Percentiles rank a stretch among this genome's conserved stretches.
These are phyloP conservation scores for Pseudozyma pruni DNA, from an alignment of 1,284 basidiomycete species.

Conservation along the genomic window DNA sequence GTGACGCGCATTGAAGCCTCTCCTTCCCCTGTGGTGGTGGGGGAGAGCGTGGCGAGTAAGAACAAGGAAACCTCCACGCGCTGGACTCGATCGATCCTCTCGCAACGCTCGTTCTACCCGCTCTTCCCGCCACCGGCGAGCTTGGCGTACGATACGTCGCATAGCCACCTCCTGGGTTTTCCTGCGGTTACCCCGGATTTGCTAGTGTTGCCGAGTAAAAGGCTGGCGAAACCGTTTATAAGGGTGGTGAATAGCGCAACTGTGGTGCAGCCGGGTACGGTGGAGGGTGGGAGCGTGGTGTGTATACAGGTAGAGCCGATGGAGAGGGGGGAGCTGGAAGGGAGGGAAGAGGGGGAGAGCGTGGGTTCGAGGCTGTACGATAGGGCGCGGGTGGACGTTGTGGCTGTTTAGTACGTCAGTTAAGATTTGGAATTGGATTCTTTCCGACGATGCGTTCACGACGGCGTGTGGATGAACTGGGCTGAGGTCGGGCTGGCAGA, in stretches of 20 bases:
- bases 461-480: too few relatives aligned
- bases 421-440: too few relatives aligned
- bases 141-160: constrained; percentile 55
- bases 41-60: constrained; percentile 62
- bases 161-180: constrained; percentile 51
- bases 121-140: constrained; percentile 84
- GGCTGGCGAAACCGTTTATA: constrained; percentile 39
- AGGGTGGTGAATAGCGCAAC: constrained; percentile 76
- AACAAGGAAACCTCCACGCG: constrained; percentile 38
- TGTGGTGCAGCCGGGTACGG: constrained; percentile 75
- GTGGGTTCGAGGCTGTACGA: constrained; percentile 36
- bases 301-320: constrained; percentile 30
- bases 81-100: constrained; percentile 76
- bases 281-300: constrained; percentile 5
- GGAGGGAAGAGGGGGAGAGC: background rate
- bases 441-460: too few relatives aligned
- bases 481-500: too few relatives aligned
- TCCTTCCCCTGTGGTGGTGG: constrained; percentile 13
- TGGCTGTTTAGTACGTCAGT: constrained; percentile 31
- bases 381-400: constrained; percentile 46
- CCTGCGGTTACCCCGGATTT: constrained; percentile 76
- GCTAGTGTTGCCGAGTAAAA: constrained; percentile 79
- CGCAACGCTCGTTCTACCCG: constrained; percentile 94
- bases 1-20: constrained; percentile 74
- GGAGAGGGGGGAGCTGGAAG: constrained; percentile 1